A percentile compares a stretch with the other conserved stretches of the same genome.
phyloP scores from a whole-genome alignment of 2,329 filamentous ascomycete species.

The Curvularia sp. region DNA sequence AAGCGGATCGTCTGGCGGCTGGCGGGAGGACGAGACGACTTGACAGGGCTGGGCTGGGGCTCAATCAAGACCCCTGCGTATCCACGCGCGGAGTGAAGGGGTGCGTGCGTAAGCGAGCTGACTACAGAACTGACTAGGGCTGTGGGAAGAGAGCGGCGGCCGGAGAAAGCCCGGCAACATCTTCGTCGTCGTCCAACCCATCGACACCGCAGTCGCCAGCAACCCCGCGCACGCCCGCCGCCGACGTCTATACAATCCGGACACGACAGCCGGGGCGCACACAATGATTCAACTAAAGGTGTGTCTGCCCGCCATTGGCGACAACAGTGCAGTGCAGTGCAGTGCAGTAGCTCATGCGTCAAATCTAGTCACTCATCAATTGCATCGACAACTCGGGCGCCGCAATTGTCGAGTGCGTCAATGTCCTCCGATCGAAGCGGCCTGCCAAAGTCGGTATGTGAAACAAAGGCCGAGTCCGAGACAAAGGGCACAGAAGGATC shows the following conservation, averaged over 20 bases:
- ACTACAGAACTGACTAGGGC: background rate
- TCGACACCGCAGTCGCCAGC: slow-evolving; percentile 17
- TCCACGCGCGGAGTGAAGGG: background rate
- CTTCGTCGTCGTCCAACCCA: slow-evolving; percentile 4
- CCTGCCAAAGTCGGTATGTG: slow-evolving; percentile 83
- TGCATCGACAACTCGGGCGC: slow-evolving; percentile 99
- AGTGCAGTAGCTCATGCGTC: slow-evolving; percentile 61
- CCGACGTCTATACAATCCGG: background rate
- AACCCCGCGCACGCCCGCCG: slow-evolving; percentile 10
- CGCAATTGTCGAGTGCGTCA: slow-evolving; percentile 93
- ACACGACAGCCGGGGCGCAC: slow-evolving; percentile 11
- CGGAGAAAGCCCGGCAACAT: slow-evolving; percentile 11
- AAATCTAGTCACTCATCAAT: slow-evolving; percentile 82
- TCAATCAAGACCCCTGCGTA: slow-evolving; percentile 14
- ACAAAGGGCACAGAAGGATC: background rate
- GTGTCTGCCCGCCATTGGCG: slow-evolving; percentile 14
- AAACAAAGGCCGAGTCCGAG: background rate
- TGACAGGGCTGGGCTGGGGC: slow-evolving; percentile 27
- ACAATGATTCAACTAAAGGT: slow-evolving; percentile 52
- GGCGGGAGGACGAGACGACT: slow-evolving; percentile 17
- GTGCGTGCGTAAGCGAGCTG: slow-evolving; percentile 14
- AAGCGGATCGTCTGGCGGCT: slow-evolving; percentile 24
- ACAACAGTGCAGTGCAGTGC: slow-evolving; percentile 10
- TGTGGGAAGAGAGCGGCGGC: background rate
- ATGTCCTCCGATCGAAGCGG: slow-evolving; percentile 88